These are phyloP conservation scores for Coemansia sp. DNA, from an alignment of 192 early-diverging fungal species.

Conservation along the genomic window DNA sequence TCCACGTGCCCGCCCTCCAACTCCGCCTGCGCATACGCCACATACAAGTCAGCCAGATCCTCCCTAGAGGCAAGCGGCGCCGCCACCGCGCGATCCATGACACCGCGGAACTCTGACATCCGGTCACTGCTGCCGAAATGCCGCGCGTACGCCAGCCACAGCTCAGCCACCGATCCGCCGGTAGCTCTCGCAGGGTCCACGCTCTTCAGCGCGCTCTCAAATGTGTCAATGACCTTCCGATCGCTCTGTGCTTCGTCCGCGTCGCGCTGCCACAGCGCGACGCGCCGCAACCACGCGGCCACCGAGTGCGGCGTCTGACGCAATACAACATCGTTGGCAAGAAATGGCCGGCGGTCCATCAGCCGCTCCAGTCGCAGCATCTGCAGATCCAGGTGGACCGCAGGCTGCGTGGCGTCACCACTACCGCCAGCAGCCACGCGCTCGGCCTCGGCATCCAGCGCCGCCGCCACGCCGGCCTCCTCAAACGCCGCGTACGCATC, in stretches of 20 bases:
- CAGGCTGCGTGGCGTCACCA: constrained; percentile 55
- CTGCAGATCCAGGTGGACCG: constrained; percentile 86
- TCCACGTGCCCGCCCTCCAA: constrained; percentile 67
- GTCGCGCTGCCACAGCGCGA: constrained; percentile 64
- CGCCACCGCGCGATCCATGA: constrained; percentile 83
- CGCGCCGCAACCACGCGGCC: constrained; percentile 90
- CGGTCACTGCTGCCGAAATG: constrained; percentile 61
- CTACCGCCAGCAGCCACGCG: constrained; percentile 43
- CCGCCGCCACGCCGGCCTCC: constrained; percentile 73
- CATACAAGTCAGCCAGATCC: constrained; percentile 89
- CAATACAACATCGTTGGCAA: constrained; percentile 93
- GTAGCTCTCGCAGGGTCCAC: constrained; percentile 76
- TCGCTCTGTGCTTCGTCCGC: neutral
- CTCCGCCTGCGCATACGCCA: constrained; percentile 92
- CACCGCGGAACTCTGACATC: constrained; percentile 61
- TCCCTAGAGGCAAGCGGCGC: constrained; percentile 81
- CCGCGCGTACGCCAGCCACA: constrained; percentile 88
- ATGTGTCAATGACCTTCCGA: constrained; percentile 2
- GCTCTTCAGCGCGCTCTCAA: constrained; percentile 65
- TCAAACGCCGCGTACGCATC: constrained; percentile 95
- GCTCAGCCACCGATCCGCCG: constrained; percentile 72
- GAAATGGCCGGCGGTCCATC: constrained; percentile 89
- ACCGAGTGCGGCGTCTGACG: constrained; percentile 92
- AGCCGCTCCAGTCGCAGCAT: constrained; percentile 87
- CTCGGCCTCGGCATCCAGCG: constrained; percentile 71